Base-by-base conservation (phyloP, 2,329 filamentous ascomycete genomes). In the Aaosphaeria pasadenensis region DNA sequence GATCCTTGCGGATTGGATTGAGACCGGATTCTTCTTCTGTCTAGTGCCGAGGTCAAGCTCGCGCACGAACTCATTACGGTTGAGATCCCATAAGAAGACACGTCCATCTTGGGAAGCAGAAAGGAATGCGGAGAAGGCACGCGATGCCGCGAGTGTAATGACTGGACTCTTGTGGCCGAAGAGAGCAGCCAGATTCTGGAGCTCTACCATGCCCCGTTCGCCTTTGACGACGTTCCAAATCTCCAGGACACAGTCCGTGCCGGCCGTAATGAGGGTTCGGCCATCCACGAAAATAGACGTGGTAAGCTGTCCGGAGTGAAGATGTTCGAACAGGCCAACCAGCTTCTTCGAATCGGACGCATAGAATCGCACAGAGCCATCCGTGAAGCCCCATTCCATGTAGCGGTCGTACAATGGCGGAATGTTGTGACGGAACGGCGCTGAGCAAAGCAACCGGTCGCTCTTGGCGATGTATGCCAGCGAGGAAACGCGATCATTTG, bases 341-440 rank as follows among this genome's bases (percentile, higher is more conserved):
- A 88, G 77, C 75, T 89, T 91, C 63, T 89, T 86, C 49, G 83
- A 89, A 56, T 96, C 90, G 42, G 87, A 85, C 47, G 87, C 83
- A 72, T 89, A 96, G 76, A 99, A 97, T 4, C 94, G 87, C 30
- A 99, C 82, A 57, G 89, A 95, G 58, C 89, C 89, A 69, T 99
- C 94, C 1, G 89, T 88, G 60, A 95, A 97, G 1, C 92, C 92
- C 92, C 92, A 97, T 72, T 96, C 91, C 57, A 97, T 81, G 62
- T 90, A 96, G 59, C 91, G 91, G 71, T 97, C 91, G 63, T 90
- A 95, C 43, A 77, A 74, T 0, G 92, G 91, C 0, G 91, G 88
- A 9, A 97, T 84, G 61, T 96, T 94, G 39, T 96, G 78, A 17
- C 90, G 82, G 70, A 95, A 90, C 0, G 91, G 85, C 11, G 89